A percentile compares a stretch with the other conserved stretches of the same genome.
phyloP scores from a whole-genome alignment of 495 filamentous ascomycete genomes.

The Xylaria cubensis region DNA sequence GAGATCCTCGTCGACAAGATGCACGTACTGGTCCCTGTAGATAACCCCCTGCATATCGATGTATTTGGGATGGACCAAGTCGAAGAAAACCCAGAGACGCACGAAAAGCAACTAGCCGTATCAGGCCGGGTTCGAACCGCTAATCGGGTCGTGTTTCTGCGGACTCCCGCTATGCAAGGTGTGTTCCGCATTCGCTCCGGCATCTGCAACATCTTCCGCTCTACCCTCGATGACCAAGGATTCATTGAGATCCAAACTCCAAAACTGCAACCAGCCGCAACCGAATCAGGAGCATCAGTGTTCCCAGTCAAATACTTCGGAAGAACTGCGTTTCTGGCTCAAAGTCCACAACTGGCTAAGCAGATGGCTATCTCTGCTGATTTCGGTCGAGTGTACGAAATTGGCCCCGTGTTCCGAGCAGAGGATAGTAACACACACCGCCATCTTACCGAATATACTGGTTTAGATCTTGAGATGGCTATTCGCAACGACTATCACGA shows the following conservation, averaged over 20 bases:
- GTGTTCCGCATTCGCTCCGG: constrained; percentile 82
- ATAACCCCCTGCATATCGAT: constrained; percentile 75
- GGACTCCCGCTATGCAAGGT: constrained; percentile 83
- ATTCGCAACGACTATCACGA: constrained; percentile 92
- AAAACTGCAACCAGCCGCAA: constrained; percentile 87
- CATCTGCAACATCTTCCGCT: constrained; percentile 80
- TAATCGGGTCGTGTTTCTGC: constrained; percentile 85
- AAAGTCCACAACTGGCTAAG: constrained; percentile 93
- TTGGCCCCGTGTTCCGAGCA: constrained; percentile 95
- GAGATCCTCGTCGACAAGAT: constrained; percentile 84
- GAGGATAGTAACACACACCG: constrained; percentile 97
- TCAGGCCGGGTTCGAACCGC: constrained; percentile 62
- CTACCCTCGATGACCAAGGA: constrained; percentile 74
- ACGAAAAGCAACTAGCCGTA: constrained; percentile 48
- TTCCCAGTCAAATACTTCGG: constrained; percentile 96
- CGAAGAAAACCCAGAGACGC: constrained; percentile 47
- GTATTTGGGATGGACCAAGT: constrained; percentile 56
- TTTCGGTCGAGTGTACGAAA: constrained; percentile 88
- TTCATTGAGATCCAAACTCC: constrained; percentile 95
- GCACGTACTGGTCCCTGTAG: constrained; percentile 66
- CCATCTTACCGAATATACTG: constrained; percentile 95
- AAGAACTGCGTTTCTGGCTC: constrained; percentile 83
- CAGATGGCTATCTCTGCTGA: constrained; percentile 95
- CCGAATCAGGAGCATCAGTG: constrained; percentile 92
- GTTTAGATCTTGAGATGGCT: constrained; percentile 93